Evolutionary conservation across 805 yeast genomes (phyloP).

Genomic region (Ogataea glucozyma): DNA sequence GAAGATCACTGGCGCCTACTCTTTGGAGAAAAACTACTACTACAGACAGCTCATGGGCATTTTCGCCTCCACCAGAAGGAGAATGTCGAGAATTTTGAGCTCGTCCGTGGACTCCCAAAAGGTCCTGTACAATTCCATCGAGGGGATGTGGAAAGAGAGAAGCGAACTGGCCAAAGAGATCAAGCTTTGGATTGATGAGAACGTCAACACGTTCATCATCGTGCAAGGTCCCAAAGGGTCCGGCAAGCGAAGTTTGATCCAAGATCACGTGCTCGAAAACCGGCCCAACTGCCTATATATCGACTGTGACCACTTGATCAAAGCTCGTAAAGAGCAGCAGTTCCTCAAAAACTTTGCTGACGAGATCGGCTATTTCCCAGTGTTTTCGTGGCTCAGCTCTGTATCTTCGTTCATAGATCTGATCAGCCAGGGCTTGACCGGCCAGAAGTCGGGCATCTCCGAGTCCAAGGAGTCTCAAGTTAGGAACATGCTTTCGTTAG

Average conservation of each 20-base stretch:
- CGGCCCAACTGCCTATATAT: slow-evolving; percentile 64
- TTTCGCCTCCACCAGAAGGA: slow-evolving; percentile 30
- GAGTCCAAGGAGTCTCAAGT: slow-evolving; percentile 82
- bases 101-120: slow-evolving; percentile 13
- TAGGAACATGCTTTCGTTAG: slow-evolving; percentile 72
- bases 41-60: slow-evolving; percentile 38
- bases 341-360: slow-evolving; percentile 68
- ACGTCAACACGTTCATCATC: slow-evolving; percentile 85
- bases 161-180: slow-evolving; percentile 66
- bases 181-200: slow-evolving; percentile 80
- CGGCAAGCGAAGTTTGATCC: slow-evolving; percentile 83
- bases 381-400: slow-evolving; percentile 88
- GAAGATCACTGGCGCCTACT: slow-evolving; percentile 63
- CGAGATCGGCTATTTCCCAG: slow-evolving; percentile 89
- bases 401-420: slow-evolving; percentile 78
- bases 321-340: slow-evolving; percentile 70
- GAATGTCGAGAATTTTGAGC: slow-evolving; percentile 27
- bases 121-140: slow-evolving; percentile 21
- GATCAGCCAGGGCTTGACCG: slow-evolving; percentile 86
- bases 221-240: slow-evolving; percentile 93
- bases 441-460: slow-evolving; percentile 88
- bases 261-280: slow-evolving; percentile 61
- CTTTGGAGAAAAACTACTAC: slow-evolving; percentile 47
- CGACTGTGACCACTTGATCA: slow-evolving; percentile 76
- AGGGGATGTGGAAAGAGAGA: slow-evolving; percentile 66